Percentiles rank a stretch among this genome's conserved stretches.
Conservation (phyloP, 306 rosid genomes). For the Abrus precatorius region DNA sequence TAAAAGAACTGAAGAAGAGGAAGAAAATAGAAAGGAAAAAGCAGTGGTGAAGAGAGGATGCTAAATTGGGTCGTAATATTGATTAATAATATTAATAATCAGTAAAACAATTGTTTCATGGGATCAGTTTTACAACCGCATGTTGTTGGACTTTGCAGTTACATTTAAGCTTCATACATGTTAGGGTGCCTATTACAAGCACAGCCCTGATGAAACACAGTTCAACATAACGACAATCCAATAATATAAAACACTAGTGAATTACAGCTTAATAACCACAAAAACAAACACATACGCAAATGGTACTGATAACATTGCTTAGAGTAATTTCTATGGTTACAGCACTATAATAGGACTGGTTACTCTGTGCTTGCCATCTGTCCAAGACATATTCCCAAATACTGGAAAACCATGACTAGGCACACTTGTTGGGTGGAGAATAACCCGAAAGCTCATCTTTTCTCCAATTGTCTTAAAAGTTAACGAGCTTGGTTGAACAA, state of each 20-base stretch:
- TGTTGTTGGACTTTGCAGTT: neutral
- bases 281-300: slow-evolving; percentile 9
- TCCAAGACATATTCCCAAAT: slow-evolving; percentile 56
- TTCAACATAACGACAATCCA: neutral
- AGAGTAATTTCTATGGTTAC: neutral
- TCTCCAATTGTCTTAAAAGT: slow-evolving; percentile 57
- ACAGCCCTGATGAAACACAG: neutral
- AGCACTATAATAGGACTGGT: slow-evolving; percentile 61
- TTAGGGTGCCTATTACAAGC: neutral
- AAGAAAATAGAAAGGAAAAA: neutral
- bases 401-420: slow-evolving; percentile 41
- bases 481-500: slow-evolving; percentile 57
- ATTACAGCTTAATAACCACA: neutral
- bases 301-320: neutral
- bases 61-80: neutral
- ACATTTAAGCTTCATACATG: slow-evolving; percentile 7
- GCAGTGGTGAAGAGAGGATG: neutral
- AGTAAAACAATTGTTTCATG: neutral
- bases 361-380: slow-evolving; percentile 61
- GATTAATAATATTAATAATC: neutral
- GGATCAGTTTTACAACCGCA: neutral
- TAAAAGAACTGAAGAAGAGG: too few relatives aligned
- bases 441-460: slow-evolving; percentile 61
- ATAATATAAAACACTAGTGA: neutral
- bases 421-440: slow-evolving; percentile 33